These are phyloP conservation scores for Zangia roseola DNA, from an alignment of 768 basidiomycete species.

Conservation along the genomic window DNA sequence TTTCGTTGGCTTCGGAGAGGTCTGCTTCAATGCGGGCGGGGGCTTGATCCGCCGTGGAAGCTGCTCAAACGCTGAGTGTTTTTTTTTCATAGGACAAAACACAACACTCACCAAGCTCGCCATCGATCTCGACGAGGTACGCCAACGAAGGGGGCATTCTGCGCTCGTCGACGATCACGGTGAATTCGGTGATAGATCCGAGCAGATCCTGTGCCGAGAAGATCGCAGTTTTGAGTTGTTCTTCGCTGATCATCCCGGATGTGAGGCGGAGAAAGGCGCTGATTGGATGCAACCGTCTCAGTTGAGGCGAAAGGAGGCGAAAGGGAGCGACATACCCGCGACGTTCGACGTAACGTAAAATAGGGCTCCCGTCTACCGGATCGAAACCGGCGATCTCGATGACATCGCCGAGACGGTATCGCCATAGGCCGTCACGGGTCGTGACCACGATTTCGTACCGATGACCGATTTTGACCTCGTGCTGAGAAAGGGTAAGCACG, in stretches of 20 bases:
- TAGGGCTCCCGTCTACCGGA: slow-evolving; percentile 17
- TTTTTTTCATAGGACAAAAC: background rate
- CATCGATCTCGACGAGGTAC: slow-evolving; percentile 15
- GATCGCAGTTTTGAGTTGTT: slow-evolving; percentile 11
- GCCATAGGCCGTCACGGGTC: slow-evolving; percentile 22
- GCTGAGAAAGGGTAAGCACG: slow-evolving; percentile 9
- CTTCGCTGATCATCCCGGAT: slow-evolving; percentile 8
- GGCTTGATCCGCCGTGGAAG: background rate
- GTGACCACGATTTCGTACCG: slow-evolving; percentile 22
- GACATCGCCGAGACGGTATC: slow-evolving; percentile 24
- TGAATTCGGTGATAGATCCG: slow-evolving; percentile 14
- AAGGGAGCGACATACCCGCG: slow-evolving; percentile 10
- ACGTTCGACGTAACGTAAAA: slow-evolving; percentile 21
- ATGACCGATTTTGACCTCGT: slow-evolving; percentile 13
- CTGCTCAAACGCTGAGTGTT: slow-evolving; percentile 1
- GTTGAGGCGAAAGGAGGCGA: background rate
- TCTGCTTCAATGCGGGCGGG: slow-evolving; percentile 2
- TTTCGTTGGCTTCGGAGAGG: slow-evolving; percentile 5
- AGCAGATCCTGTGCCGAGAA: slow-evolving; percentile 11
- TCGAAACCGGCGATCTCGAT: slow-evolving; percentile 18
- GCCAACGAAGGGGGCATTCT: background rate
- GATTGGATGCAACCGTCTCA: background rate
- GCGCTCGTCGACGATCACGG: slow-evolving; percentile 17
- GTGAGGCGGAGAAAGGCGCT: slow-evolving; percentile 8
- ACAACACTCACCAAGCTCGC: slow-evolving; percentile 2